Percentiles rank a stretch among this genome's conserved stretches.
Evolutionary conservation across 495 filamentous ascomycete genomes (phyloP).

Genomic region (Podospora fimiseda): DNA sequence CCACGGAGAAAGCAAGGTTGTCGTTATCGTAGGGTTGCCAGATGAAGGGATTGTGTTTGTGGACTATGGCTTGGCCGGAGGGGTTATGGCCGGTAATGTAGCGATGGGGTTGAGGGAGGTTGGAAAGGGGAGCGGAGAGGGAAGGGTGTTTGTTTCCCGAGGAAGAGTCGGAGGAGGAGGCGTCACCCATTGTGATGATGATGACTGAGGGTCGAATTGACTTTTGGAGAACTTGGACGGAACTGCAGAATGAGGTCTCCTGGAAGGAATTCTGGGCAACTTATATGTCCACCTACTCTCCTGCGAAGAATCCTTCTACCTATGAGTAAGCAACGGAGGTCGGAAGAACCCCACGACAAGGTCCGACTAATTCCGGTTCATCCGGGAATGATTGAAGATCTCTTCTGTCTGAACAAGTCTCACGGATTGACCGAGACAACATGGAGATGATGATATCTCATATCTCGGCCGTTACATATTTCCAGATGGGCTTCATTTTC

Average conservation of each 20-base stretch:
- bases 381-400: no score
- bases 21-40: conserved; percentile 26
- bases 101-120: conserved; percentile 32
- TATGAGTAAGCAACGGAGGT: no score
- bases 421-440: no score
- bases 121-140: conserved; percentile 19
- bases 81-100: conserved; percentile 37
- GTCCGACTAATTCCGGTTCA: conserved; percentile 4
- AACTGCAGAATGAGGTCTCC: background rate
- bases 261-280: no score
- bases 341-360: conserved; percentile 2
- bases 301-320: no score
- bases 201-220: no score
- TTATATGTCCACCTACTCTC: no score
- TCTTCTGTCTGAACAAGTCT: no score
- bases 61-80: conserved; percentile 33
- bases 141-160: background rate
- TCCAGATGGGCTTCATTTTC: no score
- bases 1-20: conserved; percentile 29
- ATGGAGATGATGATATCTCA: no score
- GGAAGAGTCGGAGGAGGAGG: background rate
- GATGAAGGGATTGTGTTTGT: conserved; percentile 23
- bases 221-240: no score
- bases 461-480: no score
- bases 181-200: conserved; percentile 22